These are phyloP conservation scores for Apiospora koreana DNA, from an alignment of 2,329 filamentous ascomycete species.

Conservation along the genomic window DNA sequence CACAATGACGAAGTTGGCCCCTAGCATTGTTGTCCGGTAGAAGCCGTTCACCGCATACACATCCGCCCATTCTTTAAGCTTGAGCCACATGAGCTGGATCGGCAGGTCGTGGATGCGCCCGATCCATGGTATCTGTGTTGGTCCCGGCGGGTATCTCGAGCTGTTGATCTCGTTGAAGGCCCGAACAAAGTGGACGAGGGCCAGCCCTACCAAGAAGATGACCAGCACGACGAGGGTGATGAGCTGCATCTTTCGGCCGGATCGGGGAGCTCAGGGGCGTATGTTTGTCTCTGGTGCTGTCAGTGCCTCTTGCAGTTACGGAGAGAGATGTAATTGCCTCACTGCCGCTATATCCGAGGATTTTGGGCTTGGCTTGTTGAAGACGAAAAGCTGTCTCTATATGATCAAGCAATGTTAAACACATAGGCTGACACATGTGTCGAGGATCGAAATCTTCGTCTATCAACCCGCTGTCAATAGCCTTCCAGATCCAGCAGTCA, in stretches of 20 bases:
- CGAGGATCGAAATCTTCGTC: too few species aligned
- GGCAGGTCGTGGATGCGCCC: constrained; percentile 47
- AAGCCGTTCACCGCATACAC: constrained; percentile 33
- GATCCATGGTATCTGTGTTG: constrained; percentile 34
- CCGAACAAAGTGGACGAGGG: constrained; percentile 26
- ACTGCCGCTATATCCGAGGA: neutral
- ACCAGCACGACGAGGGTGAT: constrained; percentile 25
- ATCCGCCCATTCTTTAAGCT: constrained; percentile 45
- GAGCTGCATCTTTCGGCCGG: constrained; percentile 25
- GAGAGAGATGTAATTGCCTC: too few species aligned
- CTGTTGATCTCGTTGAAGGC: constrained; percentile 32
- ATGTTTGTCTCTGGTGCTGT: neutral
- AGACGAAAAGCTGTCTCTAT: neutral
- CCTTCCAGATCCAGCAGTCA: neutral
- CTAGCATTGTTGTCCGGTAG: constrained; percentile 36
- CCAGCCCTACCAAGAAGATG: constrained; percentile 22
- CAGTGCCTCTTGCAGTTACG: neutral
- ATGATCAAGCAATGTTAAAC: neutral
- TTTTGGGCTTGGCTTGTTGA: neutral
- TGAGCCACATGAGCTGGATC: constrained; percentile 53
- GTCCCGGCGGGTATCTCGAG: constrained; percentile 31
- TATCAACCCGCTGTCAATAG: neutral
- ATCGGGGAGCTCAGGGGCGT: neutral
- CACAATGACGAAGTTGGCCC: constrained; percentile 42
- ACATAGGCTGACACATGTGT: neutral